Evolutionary conservation across 2,329 filamentous ascomycete genomes (phyloP).

Genomic region (Ophiostoma populinum): DNA sequence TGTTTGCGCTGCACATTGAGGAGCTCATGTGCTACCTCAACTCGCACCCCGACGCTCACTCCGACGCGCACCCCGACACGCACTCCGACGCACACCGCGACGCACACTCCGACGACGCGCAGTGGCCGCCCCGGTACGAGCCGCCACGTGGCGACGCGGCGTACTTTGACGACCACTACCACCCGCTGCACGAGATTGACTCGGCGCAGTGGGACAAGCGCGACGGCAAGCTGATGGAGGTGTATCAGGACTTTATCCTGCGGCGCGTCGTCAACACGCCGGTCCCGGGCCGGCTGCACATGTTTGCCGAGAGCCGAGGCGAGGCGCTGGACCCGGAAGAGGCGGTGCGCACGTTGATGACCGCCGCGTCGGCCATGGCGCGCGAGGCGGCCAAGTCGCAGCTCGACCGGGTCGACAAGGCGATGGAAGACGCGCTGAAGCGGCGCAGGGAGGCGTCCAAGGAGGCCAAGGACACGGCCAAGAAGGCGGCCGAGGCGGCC

Average conservation of each 20-base stretch:
- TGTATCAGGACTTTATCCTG: slow-evolving; percentile 32
- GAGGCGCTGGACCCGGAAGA: neutral
- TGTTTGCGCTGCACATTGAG: slow-evolving; percentile 32
- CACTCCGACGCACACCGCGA: neutral
- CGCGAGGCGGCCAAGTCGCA: too few species aligned
- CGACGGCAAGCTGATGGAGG: slow-evolving; percentile 31
- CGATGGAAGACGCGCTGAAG: too few species aligned
- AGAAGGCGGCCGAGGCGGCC: neutral
- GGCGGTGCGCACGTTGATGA: too few species aligned
- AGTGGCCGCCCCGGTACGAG: neutral
- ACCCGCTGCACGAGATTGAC: slow-evolving; percentile 27
- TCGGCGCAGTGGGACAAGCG: slow-evolving; percentile 28
- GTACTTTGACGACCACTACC: slow-evolving; percentile 2
- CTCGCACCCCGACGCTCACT: slow-evolving; percentile 15
- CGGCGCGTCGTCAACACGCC: slow-evolving; percentile 16
- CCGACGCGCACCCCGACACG: slow-evolving; percentile 7
- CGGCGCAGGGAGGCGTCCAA: too few species aligned
- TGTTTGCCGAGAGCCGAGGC: too few species aligned
- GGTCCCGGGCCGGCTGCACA: slow-evolving; percentile 11
- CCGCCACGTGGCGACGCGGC: slow-evolving; percentile 6
- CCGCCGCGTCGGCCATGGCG: too few species aligned
- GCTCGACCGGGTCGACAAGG: too few species aligned
- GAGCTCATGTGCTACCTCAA: slow-evolving; percentile 31
- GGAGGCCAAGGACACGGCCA: neutral
- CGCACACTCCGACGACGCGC: slow-evolving; percentile 7